phyloP scores from a whole-genome alignment of 208 protist species.

The Crithidia fasciculata region DNA sequence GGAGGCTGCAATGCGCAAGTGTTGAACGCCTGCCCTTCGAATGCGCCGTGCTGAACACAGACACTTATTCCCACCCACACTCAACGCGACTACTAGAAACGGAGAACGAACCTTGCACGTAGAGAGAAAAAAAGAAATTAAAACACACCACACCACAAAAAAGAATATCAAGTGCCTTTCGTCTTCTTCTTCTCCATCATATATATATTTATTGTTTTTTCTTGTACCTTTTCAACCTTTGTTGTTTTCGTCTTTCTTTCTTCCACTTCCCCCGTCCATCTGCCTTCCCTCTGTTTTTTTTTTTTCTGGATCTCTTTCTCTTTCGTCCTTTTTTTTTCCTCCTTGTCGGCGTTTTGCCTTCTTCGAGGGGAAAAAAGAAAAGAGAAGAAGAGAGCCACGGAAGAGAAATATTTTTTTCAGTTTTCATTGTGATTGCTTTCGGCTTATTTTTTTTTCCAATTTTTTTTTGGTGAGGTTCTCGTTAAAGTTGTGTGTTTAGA shows the following conservation, averaged over 20 bases:
- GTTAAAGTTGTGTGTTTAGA: background rate
- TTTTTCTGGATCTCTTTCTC: conserved; percentile 14
- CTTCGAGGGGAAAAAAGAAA: background rate
- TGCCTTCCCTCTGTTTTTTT: conserved; percentile 4
- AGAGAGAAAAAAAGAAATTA: background rate
- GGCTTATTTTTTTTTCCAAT: background rate
- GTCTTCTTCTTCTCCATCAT: conserved; percentile 13
- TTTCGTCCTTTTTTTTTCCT: background rate
- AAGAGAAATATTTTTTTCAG: background rate
- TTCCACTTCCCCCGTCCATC: background rate
- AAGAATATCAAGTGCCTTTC: background rate
- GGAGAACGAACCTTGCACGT: background rate
- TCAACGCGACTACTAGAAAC: no score
- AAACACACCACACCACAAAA: background rate
- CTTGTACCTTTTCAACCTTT: conserved; percentile 15
- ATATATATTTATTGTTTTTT: conserved; percentile 10
- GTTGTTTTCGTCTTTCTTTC: conserved; percentile 10
- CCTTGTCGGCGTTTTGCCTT: background rate
- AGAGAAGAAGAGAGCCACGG: conserved; percentile 15
- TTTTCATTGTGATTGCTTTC: background rate
- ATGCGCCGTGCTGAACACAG: background rate
- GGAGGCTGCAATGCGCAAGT: no score
- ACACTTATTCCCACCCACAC: background rate
- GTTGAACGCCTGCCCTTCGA: no score
- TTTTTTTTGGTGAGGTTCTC: background rate